Percentiles rank a stretch among this genome's conserved stretches.
phyloP scores from a whole-genome alignment of 306 rosid species.

The Canavalia gladiata region DNA sequence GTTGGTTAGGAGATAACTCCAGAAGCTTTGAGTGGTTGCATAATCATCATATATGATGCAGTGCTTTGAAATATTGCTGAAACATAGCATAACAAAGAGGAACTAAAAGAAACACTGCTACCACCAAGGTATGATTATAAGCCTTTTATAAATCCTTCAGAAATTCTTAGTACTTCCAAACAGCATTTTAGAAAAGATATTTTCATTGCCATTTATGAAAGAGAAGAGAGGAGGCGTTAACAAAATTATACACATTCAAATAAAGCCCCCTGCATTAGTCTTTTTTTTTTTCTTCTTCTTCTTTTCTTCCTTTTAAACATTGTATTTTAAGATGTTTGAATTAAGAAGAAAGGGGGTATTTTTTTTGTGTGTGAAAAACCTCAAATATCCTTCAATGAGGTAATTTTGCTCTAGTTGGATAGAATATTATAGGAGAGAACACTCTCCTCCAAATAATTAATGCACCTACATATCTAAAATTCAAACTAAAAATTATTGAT shows the following conservation, averaged over 20 bases:
- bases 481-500: no score
- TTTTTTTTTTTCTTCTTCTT: neutral
- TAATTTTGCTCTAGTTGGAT: no score
- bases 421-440: no score
- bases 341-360: conserved; percentile 6
- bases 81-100: conserved; percentile 39
- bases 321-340: neutral
- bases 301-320: conserved; percentile 7
- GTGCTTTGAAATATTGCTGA: conserved; percentile 30
- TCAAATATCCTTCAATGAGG: no score
- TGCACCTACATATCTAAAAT: no score
- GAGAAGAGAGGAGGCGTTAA: neutral
- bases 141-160: conserved; percentile 2
- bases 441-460: no score
- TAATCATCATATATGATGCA: conserved; percentile 31
- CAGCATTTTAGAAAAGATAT: conserved; percentile 1
- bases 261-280: neutral
- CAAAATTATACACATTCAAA: neutral
- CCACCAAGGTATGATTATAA: conserved; percentile 26
- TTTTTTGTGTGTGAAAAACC: no score
- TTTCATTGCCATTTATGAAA: conserved; percentile 8
- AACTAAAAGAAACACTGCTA: conserved; percentile 7
- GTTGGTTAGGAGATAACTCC: conserved; percentile 29
- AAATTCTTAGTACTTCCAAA: neutral
- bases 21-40: conserved; percentile 42